These are phyloP conservation scores for Ascodesmis nigricans DNA, from an alignment of 495 filamentous ascomycete genomes.

Conservation along the genomic window DNA sequence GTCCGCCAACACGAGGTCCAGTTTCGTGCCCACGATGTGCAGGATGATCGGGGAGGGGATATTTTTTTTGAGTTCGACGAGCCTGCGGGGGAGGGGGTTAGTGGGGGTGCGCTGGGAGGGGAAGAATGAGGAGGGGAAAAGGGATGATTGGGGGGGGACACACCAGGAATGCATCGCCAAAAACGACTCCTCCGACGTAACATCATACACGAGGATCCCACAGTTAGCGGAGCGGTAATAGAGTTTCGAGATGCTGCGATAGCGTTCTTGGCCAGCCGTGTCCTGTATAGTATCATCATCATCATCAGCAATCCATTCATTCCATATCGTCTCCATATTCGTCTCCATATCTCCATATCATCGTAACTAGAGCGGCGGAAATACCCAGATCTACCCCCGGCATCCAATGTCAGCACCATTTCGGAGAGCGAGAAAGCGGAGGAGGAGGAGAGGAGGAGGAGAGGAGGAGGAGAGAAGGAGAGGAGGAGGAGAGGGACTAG, in stretches of 20 bases:
- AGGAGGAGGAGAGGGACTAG: too few species aligned
- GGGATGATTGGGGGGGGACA: conserved; percentile 43
- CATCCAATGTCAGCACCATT: too few species aligned
- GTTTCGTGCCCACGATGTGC: conserved; percentile 89
- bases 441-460: not conserved
- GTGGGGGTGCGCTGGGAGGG: conserved; percentile 2
- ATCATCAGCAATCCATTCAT: conserved; percentile 7
- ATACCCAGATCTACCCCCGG: too few species aligned
- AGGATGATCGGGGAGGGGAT: conserved; percentile 50
- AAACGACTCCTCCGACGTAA: conserved; percentile 70
- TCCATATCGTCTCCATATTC: too few species aligned
- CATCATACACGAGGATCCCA: conserved; percentile 83
- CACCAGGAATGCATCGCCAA: conserved; percentile 88
- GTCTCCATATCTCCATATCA: too few species aligned
- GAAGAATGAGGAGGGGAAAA: conserved; percentile 19
- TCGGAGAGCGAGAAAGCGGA: conserved; percentile 1
- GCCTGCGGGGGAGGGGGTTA: conserved; percentile 14
- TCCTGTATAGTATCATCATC: too few species aligned
- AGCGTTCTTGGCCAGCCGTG: conserved; percentile 75
- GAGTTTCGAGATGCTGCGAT: conserved; percentile 73
- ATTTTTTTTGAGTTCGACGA: conserved; percentile 23
- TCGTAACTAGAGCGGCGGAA: too few species aligned
- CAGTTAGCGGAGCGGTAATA: conserved; percentile 94
- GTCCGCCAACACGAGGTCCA: conserved; percentile 66
- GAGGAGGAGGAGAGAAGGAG: too few species aligned